Evolutionary conservation across 2,329 filamentous ascomycete genomes (phyloP).

Genomic region (Metarhizium rileyi): DNA sequence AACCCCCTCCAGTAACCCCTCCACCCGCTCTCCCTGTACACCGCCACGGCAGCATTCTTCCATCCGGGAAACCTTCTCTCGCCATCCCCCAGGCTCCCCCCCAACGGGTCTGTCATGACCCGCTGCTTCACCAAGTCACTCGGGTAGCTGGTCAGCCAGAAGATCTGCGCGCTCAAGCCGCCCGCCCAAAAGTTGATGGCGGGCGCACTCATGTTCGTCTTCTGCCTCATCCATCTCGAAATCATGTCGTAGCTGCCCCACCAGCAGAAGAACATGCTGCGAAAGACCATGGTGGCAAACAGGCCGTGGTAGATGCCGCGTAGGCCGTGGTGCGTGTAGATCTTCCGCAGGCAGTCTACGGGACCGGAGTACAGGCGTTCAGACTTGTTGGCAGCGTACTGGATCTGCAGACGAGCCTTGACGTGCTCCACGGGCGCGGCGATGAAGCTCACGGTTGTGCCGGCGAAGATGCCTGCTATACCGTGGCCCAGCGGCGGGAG

Average conservation of each 20-base stretch:
- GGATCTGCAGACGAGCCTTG: slow-evolving; percentile 87
- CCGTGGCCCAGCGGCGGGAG: slow-evolving; percentile 76
- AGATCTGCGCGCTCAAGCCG: slow-evolving; percentile 83
- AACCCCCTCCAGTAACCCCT: slow-evolving; percentile 91
- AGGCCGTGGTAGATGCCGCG: slow-evolving; percentile 79
- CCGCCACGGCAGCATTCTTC: slow-evolving; percentile 67
- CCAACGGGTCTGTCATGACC: slow-evolving; percentile 91
- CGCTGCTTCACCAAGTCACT: slow-evolving; percentile 91
- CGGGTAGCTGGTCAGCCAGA: slow-evolving; percentile 89
- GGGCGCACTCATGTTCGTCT: slow-evolving; percentile 64
- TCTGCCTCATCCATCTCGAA: slow-evolving; percentile 53
- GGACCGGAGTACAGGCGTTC: slow-evolving; percentile 78
- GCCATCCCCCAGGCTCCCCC: slow-evolving; percentile 57
- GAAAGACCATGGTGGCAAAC: slow-evolving; percentile 74
- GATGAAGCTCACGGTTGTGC: slow-evolving; percentile 83
- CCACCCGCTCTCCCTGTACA: slow-evolving; percentile 67
- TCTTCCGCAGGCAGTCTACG: slow-evolving; percentile 69
- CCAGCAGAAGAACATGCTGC: slow-evolving; percentile 95
- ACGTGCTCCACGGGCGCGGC: slow-evolving; percentile 92
- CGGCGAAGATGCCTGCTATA: slow-evolving; percentile 77
- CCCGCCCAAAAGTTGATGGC: slow-evolving; percentile 96
- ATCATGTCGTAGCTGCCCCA: slow-evolving; percentile 93
- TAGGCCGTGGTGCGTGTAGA: slow-evolving; percentile 63
- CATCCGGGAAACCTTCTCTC: slow-evolving; percentile 61
- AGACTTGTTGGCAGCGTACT: slow-evolving; percentile 74